Conservation (phyloP, 2,329 filamentous ascomycete species). For the Microcera coccophila region DNA sequence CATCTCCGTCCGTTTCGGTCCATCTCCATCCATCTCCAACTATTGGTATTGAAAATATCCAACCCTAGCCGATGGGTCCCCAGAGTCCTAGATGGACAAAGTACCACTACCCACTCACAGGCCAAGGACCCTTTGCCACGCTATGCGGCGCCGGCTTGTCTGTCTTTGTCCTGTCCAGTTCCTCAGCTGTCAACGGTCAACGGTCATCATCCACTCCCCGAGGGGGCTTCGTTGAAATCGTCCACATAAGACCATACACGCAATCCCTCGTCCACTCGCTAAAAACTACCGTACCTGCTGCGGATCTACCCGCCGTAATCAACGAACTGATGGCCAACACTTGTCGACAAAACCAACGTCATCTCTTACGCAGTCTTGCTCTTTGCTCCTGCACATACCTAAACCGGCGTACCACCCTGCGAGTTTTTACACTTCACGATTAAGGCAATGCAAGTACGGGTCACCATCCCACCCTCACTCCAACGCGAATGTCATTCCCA, state of each 20-base stretch:
- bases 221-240: neutral
- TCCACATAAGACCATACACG: neutral
- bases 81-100: neutral
- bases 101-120: neutral
- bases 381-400: neutral
- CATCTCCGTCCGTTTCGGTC: neutral
- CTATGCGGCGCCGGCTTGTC: neutral
- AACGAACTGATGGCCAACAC: neutral
- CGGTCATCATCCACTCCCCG: neutral
- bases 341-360: neutral
- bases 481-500: too few species aligned
- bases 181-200: neutral
- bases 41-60: too few species aligned
- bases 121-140: neutral
- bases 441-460: too few species aligned
- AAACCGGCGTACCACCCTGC: too few species aligned
- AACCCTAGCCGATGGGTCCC: too few species aligned
- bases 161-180: neutral
- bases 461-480: too few species aligned
- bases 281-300: neutral
- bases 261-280: neutral
- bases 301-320: conserved; percentile 20
- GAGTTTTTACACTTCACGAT: too few species aligned
- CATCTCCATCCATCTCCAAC: neutral
- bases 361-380: neutral